Base-by-base conservation (phyloP, 1,284 basidiomycete genomes). In the Fomes fomentarius region DNA sequence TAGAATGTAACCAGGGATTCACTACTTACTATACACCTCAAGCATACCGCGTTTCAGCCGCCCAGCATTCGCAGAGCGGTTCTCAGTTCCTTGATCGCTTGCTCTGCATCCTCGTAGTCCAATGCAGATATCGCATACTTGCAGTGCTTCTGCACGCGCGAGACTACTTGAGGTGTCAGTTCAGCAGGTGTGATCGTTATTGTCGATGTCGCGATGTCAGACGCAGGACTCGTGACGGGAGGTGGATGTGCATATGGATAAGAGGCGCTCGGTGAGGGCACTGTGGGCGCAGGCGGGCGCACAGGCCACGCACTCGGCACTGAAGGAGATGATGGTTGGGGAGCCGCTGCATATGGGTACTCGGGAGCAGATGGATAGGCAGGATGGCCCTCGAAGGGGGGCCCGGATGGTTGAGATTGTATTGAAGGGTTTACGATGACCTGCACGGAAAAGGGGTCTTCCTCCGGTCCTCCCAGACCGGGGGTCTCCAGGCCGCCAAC, bases 41-140 rank as follows among this genome's bases (percentile, higher is more conserved):
- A 22, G 11, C 44, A 37, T 10, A 19, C 50, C 33, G 12, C 31
- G n/a, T 33, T 24, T 54, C 49, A 76, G 3, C 71, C 76, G 11
- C 87, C 92, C n/a, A 96, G 75, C 54, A 87, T 72, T 31, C 76
- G 79, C 60, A 96, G 74, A 17, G 94, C 94, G 31, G 82, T 77
- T 60, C 83, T 77, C 61, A 97, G 72, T 71, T 97, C 92, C 67
- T 83, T 87, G 64, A 82, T 78, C 21, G 94, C 94, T 61, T 91
- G 89, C 61, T 90, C 89, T 14, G 79, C 78, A 70, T 98, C 95
- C 67, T 97, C 95, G 69, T 94, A 98, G 66, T 97, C 93, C 53
- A 98, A 74, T 17, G 95, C 85, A 19, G 91, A 94, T 56, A 96
- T 93, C 7, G 95, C 95, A 74, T 89, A 96, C 50, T 83, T 82